A percentile compares a stretch with the other conserved stretches of the same genome.
Conservation (phyloP, 495 filamentous ascomycete genomes). For the Daldinia decipiens region DNA sequence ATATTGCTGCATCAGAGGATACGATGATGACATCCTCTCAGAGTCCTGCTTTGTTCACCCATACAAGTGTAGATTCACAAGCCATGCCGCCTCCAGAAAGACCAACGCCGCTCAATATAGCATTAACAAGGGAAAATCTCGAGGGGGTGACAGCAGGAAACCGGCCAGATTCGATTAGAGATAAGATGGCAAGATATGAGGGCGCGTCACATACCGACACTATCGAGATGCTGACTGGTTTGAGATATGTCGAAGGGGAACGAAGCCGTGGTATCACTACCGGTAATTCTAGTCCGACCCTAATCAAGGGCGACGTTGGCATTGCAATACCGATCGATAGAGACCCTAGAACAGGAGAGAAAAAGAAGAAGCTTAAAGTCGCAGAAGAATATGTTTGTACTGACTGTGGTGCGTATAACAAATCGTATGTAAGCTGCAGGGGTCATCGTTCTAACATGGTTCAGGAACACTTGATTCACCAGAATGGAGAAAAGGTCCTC, state of each 20-base stretch:
- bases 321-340: conserved; percentile 84
- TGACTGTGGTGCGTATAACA: conserved; percentile 75
- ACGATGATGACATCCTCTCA: conserved; percentile 43
- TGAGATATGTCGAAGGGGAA: conserved; percentile 90
- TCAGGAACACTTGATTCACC: conserved; percentile 84
- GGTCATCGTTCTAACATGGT: conserved; percentile 6
- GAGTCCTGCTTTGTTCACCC: conserved; percentile 40
- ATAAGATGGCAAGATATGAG: conserved; percentile 81
- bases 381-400: conserved; percentile 95
- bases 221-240: conserved; percentile 93
- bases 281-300: conserved; percentile 77
- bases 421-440: not conserved
- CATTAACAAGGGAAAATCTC: conserved; percentile 79
- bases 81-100: conserved; percentile 78
- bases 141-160: conserved; percentile 77
- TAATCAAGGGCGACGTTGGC: conserved; percentile 87
- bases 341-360: conserved; percentile 73
- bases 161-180: conserved; percentile 75
- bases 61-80: conserved; percentile 43
- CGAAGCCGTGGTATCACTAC: conserved; percentile 88
- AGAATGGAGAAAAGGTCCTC: conserved; percentile 96
- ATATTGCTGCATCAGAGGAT: conserved; percentile 64
- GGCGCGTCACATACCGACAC: conserved; percentile 80
- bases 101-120: conserved; percentile 66
- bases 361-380: conserved; percentile 88